Evolutionary conservation across 1,284 basidiomycete genomes (phyloP).

Genomic region (Violaceomyces palustris): DNA sequence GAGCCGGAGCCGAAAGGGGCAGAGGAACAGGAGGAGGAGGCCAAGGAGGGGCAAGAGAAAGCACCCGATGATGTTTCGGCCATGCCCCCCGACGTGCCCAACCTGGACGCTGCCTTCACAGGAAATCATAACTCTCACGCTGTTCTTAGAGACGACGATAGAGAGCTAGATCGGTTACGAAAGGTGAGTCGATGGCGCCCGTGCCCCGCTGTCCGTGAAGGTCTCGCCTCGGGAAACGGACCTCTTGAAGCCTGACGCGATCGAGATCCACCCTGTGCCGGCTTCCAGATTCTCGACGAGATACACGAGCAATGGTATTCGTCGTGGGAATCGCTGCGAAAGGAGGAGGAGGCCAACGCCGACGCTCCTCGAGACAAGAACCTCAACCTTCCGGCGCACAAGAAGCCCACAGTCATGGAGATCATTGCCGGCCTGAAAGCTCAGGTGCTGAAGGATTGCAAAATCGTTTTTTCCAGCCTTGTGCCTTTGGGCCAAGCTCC

Average conservation of each 20-base stretch:
- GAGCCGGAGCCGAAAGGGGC: slow-evolving; percentile 37
- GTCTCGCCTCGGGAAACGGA: too few species aligned
- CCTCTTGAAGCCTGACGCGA: slow-evolving; percentile 17
- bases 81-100: too few species aligned
- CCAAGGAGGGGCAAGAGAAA: slow-evolving; percentile 10
- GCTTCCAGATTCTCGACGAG: slow-evolving; percentile 73
- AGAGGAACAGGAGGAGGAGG: slow-evolving; percentile 18
- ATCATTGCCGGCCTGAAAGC: slow-evolving; percentile 78
- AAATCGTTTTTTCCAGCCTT: slow-evolving; percentile 85
- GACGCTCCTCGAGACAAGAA: background rate
- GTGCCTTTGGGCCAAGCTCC: slow-evolving; percentile 78
- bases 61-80: slow-evolving; percentile 6
- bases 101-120: too few species aligned
- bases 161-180: slow-evolving; percentile 72
- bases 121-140: slow-evolving; percentile 61
- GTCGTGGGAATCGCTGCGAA: slow-evolving; percentile 11
- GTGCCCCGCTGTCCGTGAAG: too few species aligned
- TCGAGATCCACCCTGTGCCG: too few species aligned
- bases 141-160: slow-evolving; percentile 78
- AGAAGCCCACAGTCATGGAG: slow-evolving; percentile 55
- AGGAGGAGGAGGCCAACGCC: slow-evolving; percentile 3
- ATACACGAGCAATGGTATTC: slow-evolving; percentile 72
- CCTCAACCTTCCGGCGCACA: background rate
- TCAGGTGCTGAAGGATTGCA: slow-evolving; percentile 68
- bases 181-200: slow-evolving; percentile 57